phyloP scores from a whole-genome alignment of 1,284 basidiomycete genomes.

The Pseudozyma sp. region DNA sequence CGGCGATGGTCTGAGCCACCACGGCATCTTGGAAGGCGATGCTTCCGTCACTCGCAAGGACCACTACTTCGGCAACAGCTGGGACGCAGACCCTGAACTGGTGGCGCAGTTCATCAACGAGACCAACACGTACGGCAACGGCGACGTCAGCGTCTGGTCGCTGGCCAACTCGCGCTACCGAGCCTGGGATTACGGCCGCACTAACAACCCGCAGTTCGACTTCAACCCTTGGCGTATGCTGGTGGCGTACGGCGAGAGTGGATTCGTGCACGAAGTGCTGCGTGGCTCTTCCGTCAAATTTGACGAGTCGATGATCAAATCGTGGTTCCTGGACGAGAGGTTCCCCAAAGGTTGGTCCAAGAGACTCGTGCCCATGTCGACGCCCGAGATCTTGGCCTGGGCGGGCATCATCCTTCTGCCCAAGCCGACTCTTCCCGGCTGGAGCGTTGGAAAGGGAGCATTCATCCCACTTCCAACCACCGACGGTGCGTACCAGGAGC shows the following conservation, averaged over 20 bases:
- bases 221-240: slow-evolving; percentile 47
- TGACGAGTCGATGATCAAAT: slow-evolving; percentile 35
- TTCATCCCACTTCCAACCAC: slow-evolving; percentile 33
- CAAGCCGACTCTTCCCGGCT: slow-evolving; percentile 35
- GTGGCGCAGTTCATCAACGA: slow-evolving; percentile 39
- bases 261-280: slow-evolving; percentile 36
- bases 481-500: slow-evolving; percentile 23
- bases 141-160: slow-evolving; percentile 20
- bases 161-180: slow-evolving; percentile 38
- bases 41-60: slow-evolving; percentile 40
- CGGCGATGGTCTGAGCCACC: slow-evolving; percentile 28
- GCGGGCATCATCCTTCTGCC: slow-evolving; percentile 18
- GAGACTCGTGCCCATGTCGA: slow-evolving; percentile 28
- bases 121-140: slow-evolving; percentile 36
- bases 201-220: slow-evolving; percentile 31
- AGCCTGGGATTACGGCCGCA: slow-evolving; percentile 15
- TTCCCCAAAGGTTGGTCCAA: slow-evolving; percentile 38
- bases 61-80: slow-evolving; percentile 43
- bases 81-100: slow-evolving; percentile 21
- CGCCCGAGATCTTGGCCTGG: slow-evolving; percentile 37
- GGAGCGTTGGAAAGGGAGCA: slow-evolving; percentile 30
- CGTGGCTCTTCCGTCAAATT: slow-evolving; percentile 34
- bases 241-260: slow-evolving; percentile 39
- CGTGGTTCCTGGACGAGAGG: slow-evolving; percentile 35
- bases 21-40: slow-evolving; percentile 41